A percentile compares a stretch with the other conserved stretches of the same genome.
phyloP scores from a whole-genome alignment of 2,329 filamentous ascomycete genomes.

The Aotearoamyces nothofagi region DNA sequence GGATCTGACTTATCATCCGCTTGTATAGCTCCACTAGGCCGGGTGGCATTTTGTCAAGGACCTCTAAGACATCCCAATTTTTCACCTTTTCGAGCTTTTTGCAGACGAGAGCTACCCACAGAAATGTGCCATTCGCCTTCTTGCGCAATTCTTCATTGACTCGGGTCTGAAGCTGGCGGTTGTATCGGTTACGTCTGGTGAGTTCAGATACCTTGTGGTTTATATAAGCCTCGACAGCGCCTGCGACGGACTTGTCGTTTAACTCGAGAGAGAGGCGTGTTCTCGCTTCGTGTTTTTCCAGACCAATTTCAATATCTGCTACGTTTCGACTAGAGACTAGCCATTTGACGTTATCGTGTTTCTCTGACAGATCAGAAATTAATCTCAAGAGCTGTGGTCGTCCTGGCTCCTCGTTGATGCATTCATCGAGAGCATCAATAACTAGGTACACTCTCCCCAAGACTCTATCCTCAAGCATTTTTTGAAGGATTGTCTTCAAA shows the following conservation, averaged over 20 bases:
- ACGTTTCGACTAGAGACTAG: constrained; percentile 29
- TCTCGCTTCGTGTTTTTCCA: constrained; percentile 14
- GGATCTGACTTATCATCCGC: neutral
- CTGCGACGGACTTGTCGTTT: constrained; percentile 5
- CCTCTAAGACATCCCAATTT: constrained; percentile 6
- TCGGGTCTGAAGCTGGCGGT: constrained; percentile 3
- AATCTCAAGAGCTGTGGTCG: too few species aligned
- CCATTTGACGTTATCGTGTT: too few species aligned
- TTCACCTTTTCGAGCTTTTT: constrained; percentile 3
- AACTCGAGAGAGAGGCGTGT: constrained; percentile 20
- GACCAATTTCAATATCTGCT: constrained; percentile 20
- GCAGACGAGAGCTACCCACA: constrained; percentile 1
- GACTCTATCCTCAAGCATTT: constrained; percentile 17
- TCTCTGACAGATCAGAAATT: too few species aligned
- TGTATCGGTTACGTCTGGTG: constrained; percentile 13
- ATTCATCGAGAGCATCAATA: constrained; percentile 1
- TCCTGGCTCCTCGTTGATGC: neutral
- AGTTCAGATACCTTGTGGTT: constrained; percentile 19
- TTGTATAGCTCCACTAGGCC: neutral
- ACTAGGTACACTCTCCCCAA: neutral
- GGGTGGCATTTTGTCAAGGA: constrained; percentile 1
- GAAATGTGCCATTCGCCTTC: constrained; percentile 1
- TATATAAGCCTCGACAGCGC: constrained; percentile 24
- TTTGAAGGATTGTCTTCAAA: constrained; percentile 18
- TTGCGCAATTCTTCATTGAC: neutral